A percentile compares a stretch with the other conserved stretches of the same genome.
phyloP scores from a whole-genome alignment of 441 rosid species.

The Pelargonium citronellum region DNA sequence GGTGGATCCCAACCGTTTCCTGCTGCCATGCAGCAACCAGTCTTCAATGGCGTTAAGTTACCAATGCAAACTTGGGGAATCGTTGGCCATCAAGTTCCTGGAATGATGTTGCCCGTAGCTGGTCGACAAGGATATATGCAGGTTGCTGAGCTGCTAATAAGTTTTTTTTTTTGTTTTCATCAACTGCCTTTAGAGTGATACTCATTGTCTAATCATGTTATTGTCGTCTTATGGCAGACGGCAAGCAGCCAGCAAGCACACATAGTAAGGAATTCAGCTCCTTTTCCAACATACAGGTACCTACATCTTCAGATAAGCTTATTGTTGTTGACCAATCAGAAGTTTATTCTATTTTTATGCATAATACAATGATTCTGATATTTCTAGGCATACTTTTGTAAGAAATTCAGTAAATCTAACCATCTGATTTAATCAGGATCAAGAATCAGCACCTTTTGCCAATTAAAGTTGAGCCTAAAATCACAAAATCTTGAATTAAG shows the following conservation, averaged over 20 bases:
- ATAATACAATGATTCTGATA: neutral
- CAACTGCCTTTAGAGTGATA: neutral
- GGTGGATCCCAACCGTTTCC: conserved; percentile 25
- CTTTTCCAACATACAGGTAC: conserved; percentile 41
- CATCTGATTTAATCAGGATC: neutral
- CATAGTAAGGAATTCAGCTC: conserved; percentile 28
- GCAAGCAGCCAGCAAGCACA: conserved; percentile 31
- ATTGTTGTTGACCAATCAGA: neutral
- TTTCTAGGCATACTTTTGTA: neutral
- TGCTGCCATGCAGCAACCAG: conserved; percentile 15
- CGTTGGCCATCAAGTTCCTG: conserved; percentile 37
- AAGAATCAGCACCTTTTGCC: neutral
- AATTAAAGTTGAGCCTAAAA: neutral
- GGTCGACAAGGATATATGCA: conserved; percentile 31
- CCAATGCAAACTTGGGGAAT: conserved; percentile 29
- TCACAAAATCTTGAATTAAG: neutral
- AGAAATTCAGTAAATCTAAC: neutral
- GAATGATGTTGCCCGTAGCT: conserved; percentile 26
- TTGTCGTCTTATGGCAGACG: conserved; percentile 29
- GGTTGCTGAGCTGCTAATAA: conserved; percentile 33
- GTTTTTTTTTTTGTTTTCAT: neutral
- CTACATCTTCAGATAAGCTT: neutral
- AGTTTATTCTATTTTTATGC: neutral
- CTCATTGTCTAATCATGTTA: conserved; percentile 17
- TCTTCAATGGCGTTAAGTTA: conserved; percentile 22